Evolutionary conservation across 768 basidiomycete species (phyloP).

Genomic region (Hortiboletus flavorubellus): DNA sequence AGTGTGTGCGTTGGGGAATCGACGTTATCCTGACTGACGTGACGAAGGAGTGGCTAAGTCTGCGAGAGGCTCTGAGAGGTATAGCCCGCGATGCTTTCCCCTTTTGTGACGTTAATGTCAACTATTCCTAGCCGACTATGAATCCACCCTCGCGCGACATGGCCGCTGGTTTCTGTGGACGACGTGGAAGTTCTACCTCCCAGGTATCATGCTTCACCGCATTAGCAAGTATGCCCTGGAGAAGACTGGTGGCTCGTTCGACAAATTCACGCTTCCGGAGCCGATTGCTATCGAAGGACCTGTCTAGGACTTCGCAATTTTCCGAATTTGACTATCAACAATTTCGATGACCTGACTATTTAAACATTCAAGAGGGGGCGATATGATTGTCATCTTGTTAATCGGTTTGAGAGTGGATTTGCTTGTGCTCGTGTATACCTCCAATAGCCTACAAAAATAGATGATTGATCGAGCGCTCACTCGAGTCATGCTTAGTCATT

Average conservation of each 20-base stretch:
- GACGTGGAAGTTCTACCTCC: conserved; percentile 55
- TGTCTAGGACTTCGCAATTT: conserved; percentile 6
- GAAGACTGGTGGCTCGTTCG: conserved; percentile 53
- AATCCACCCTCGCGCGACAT: conserved; percentile 58
- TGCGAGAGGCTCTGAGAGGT: conserved; percentile 60
- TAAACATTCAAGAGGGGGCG: background rate
- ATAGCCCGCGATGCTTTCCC: conserved; percentile 14
- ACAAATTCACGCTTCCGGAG: conserved; percentile 31
- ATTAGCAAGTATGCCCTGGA: conserved; percentile 39
- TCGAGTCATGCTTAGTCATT: conserved; percentile 28
- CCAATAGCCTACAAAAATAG: background rate
- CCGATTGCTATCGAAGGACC: conserved; percentile 19
- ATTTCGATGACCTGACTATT: background rate
- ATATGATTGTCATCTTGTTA: background rate
- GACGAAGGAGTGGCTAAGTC: conserved; percentile 62
- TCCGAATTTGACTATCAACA: background rate
- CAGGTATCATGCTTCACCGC: conserved; percentile 36
- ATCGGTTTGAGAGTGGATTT: background rate
- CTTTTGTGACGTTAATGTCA: background rate
- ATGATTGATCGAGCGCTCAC: too few species aligned
- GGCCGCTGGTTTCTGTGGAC: conserved; percentile 77
- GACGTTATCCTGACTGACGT: conserved; percentile 77
- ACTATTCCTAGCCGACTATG: conserved; percentile 53
- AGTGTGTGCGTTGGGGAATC: conserved; percentile 76
- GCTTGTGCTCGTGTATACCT: background rate